A percentile compares a stretch with the other conserved stretches of the same genome.
phyloP scores from a whole-genome alignment of 495 filamentous ascomycete species.

The Penicillium canescens region DNA sequence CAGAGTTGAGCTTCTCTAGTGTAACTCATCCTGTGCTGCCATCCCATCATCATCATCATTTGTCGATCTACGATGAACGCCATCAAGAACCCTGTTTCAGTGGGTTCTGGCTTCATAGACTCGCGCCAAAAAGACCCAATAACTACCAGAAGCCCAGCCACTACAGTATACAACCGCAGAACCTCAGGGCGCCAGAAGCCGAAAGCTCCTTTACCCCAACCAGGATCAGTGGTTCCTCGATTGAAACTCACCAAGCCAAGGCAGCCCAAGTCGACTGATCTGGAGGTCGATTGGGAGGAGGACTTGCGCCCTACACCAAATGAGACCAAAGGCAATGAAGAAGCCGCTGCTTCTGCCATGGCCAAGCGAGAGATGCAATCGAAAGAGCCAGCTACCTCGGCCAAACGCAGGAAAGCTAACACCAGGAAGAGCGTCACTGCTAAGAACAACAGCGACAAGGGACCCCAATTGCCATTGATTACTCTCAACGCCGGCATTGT shows the following conservation, averaged over 20 bases:
- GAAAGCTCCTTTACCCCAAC: background rate
- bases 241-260: constrained; percentile 8
- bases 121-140: background rate
- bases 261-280: background rate
- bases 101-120: background rate
- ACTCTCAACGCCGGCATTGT: background rate
- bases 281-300: constrained; percentile 37
- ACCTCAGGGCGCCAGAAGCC: background rate
- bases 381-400: background rate
- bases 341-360: constrained; percentile 16
- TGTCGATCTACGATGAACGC: background rate
- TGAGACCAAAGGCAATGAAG: constrained; percentile 4
- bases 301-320: constrained; percentile 32
- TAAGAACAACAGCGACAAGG: background rate
- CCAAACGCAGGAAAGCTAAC: constrained; percentile 18
- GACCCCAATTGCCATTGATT: constrained; percentile 12
- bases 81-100: background rate
- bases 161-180: background rate
- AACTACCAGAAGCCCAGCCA: background rate
- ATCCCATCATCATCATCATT: too few relatives aligned
- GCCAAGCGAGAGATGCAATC: constrained; percentile 8
- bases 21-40: too few relatives aligned
- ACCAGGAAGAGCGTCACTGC: background rate
- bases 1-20: too few relatives aligned
- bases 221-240: constrained; percentile 15